These are phyloP conservation scores for Stachybotrys chlorohalonatus DNA, from an alignment of 2,329 filamentous ascomycete species.

Conservation along the genomic window DNA sequence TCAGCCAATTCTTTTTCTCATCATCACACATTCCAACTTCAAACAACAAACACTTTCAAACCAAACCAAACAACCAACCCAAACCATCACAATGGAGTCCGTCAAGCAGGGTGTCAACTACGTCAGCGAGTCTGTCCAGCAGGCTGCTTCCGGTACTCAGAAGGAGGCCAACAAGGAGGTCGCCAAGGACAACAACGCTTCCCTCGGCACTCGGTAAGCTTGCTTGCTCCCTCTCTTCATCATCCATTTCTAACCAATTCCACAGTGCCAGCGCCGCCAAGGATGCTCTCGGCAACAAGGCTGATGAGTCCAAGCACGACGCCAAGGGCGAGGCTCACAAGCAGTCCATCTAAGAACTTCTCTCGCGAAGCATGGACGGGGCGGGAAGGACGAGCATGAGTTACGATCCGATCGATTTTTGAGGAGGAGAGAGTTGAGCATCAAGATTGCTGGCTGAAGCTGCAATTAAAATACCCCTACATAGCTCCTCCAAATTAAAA, in stretches of 20 bases:
- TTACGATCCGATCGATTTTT: background rate
- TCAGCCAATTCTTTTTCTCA: background rate
- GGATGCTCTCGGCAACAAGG: conserved; percentile 39
- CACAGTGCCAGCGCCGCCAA: conserved; percentile 36
- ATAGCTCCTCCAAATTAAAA: conserved; percentile 1
- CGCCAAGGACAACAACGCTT: conserved; percentile 51
- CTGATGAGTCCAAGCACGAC: conserved; percentile 28
- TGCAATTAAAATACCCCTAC: conserved; percentile 5
- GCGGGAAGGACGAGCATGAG: background rate
- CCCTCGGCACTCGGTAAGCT: conserved; percentile 42
- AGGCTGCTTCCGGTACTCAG: conserved; percentile 43
- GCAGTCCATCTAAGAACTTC: conserved; percentile 23
- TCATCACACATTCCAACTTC: conserved; percentile 3
- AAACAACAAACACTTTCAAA: background rate
- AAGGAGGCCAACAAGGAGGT: conserved; percentile 64
- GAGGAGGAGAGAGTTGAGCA: background rate
- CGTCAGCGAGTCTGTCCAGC: conserved; percentile 53
- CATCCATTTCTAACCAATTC: conserved; percentile 7
- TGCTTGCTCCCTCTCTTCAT: background rate
- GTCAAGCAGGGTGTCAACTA: conserved; percentile 57
- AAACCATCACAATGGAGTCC: conserved; percentile 36
- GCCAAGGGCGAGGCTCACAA: conserved; percentile 32
- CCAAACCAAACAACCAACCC: conserved; percentile 3
- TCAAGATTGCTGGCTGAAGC: background rate
- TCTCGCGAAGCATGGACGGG: background rate